Conservation (phyloP, 2,329 filamentous ascomycete genomes). For the Penicillium sp. region DNA sequence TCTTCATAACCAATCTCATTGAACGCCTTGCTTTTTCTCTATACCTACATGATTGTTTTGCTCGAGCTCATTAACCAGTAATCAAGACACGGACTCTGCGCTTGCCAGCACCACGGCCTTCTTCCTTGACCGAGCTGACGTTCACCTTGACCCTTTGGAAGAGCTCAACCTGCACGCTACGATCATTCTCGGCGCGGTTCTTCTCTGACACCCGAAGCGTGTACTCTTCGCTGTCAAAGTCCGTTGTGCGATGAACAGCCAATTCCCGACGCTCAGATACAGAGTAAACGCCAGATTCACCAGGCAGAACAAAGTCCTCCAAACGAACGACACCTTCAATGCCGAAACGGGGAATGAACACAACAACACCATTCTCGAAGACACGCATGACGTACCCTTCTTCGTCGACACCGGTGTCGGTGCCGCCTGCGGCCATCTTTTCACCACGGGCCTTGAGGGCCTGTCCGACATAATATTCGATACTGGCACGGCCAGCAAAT, state of each 20-base stretch:
- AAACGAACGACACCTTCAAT: slow-evolving; percentile 91
- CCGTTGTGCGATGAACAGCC: slow-evolving; percentile 67
- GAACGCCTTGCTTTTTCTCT: slow-evolving; percentile 22
- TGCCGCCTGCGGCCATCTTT: slow-evolving; percentile 45
- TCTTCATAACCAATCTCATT: background rate
- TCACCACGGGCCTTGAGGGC: slow-evolving; percentile 77
- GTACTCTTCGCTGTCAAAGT: slow-evolving; percentile 87
- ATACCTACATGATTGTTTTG: slow-evolving; percentile 24
- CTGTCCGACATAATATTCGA: slow-evolving; percentile 98
- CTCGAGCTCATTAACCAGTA: slow-evolving; percentile 30
- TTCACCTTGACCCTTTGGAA: slow-evolving; percentile 91
- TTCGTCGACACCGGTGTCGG: slow-evolving; percentile 66
- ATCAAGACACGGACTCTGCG: slow-evolving; percentile 63
- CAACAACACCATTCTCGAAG: slow-evolving; percentile 96
- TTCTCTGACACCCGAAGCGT: slow-evolving; percentile 67
- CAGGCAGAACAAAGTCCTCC: slow-evolving; percentile 77
- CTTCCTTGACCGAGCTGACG: slow-evolving; percentile 91
- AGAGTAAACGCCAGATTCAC: slow-evolving; percentile 49
- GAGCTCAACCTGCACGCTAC: slow-evolving; percentile 69
- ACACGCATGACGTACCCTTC: slow-evolving; percentile 97
- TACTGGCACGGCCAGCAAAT: slow-evolving; percentile 88
- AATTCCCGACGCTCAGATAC: slow-evolving; percentile 43
- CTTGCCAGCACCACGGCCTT: slow-evolving; percentile 82
- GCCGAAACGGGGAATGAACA: slow-evolving; percentile 93
- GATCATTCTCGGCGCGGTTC: slow-evolving; percentile 48